Conservation (phyloP, 2,329 filamentous ascomycete genomes). For the Furcasterigmium furcatum region DNA sequence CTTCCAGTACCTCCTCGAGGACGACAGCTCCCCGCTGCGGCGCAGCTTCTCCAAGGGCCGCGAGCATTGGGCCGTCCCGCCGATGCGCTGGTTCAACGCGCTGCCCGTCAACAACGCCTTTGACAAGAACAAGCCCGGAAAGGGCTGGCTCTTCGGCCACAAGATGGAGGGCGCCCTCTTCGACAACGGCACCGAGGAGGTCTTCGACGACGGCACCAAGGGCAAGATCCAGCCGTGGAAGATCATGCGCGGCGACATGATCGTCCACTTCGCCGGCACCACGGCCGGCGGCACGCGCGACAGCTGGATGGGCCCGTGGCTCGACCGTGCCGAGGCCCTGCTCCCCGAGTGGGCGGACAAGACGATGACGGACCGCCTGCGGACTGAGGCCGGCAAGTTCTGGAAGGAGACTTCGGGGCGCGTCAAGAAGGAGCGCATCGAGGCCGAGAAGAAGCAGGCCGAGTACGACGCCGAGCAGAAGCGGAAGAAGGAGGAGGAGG, state of each 20-base stretch:
- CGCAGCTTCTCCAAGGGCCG: slow-evolving; percentile 12
- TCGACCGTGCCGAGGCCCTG: slow-evolving; percentile 19
- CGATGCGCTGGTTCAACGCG: slow-evolving; percentile 28
- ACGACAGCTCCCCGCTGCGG: slow-evolving; percentile 18
- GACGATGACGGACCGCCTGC: slow-evolving; percentile 12
- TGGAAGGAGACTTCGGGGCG: slow-evolving; percentile 14
- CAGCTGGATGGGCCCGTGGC: slow-evolving; percentile 26
- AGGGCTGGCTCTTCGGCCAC: slow-evolving; percentile 20
- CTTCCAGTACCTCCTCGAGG: slow-evolving; percentile 21
- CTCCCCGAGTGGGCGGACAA: slow-evolving; percentile 23
- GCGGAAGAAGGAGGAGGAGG: slow-evolving; percentile 10
- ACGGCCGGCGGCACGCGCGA: slow-evolving; percentile 18
- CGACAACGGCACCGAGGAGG: slow-evolving; percentile 20
- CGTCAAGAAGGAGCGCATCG: slow-evolving; percentile 4
- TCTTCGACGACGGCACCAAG: slow-evolving; percentile 20
- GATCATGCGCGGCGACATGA: slow-evolving; percentile 24
- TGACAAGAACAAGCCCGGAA: slow-evolving; percentile 13
- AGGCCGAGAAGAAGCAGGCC: slow-evolving; percentile 5
- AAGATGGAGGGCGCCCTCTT: slow-evolving; percentile 20
- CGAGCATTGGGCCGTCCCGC: slow-evolving; percentile 23
- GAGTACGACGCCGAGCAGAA: slow-evolving; percentile 8
- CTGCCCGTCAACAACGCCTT: slow-evolving; percentile 28
- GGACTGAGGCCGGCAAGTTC: slow-evolving; percentile 12
- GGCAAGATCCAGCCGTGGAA: slow-evolving; percentile 22
- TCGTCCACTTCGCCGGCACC: slow-evolving; percentile 24